Conservation (phyloP, 305 asterid genomes). For the Andrographis paniculata region DNA sequence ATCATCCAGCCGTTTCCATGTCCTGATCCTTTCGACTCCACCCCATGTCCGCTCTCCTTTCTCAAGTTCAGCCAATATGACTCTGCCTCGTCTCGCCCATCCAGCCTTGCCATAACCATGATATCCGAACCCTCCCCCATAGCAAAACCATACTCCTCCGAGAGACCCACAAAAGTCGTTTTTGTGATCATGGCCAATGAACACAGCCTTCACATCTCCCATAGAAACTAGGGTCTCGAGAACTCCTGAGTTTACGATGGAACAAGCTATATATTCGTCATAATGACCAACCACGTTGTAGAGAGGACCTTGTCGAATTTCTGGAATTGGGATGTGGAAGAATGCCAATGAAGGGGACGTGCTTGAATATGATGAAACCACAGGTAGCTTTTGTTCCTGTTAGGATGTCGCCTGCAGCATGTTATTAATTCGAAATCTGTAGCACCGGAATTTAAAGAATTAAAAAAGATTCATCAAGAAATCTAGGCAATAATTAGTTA, state of each 20-base stretch:
- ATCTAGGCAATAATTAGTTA: not conserved
- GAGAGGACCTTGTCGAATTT: conserved; percentile 61
- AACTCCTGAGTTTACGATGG: conserved; percentile 61
- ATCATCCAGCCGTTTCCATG: conserved; percentile 82
- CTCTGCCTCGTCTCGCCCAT: conserved; percentile 58
- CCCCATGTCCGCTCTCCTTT: conserved; percentile 50
- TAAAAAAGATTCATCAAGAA: too few species aligned
- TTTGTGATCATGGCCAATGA: conserved; percentile 83
- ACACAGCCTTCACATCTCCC: conserved; percentile 88
- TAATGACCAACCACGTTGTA: conserved; percentile 46
- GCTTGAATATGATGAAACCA: conserved; percentile 2
- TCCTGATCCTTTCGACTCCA: conserved; percentile 54
- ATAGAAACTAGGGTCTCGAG: conserved; percentile 48
- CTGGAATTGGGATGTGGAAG: conserved; percentile 97
- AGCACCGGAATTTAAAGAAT: too few species aligned
- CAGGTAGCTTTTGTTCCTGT: conserved; percentile 42
- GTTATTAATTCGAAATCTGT: conserved; percentile 26
- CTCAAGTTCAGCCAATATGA: conserved; percentile 56
- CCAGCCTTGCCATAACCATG: conserved; percentile 83
- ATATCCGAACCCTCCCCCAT: conserved; percentile 89
- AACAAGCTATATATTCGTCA: conserved; percentile 62
- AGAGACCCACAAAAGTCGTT: conserved; percentile 82
- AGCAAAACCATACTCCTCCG: conserved; percentile 80
- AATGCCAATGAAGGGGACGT: conserved; percentile 57
- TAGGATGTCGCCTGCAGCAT: conserved; percentile 36